Conservation (phyloP, 768 basidiomycete species). For the Boletus sp. region DNA sequence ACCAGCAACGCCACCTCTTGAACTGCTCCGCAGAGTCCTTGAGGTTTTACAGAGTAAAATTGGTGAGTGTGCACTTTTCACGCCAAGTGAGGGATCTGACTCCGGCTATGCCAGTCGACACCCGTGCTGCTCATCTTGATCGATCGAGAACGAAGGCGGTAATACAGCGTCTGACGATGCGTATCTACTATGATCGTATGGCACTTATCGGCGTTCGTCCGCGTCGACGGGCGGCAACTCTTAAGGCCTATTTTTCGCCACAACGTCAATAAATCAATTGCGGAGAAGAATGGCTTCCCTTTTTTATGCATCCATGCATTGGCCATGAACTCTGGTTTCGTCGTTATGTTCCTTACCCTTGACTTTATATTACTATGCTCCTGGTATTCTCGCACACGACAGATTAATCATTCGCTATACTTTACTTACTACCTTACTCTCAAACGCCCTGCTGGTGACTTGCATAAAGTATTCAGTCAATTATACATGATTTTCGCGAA, state of each 20-base stretch:
- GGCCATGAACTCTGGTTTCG: not conserved
- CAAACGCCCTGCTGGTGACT: not conserved
- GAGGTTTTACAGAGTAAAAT: slow-evolving; percentile 58
- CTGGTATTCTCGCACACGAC: not conserved
- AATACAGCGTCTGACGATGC: slow-evolving; percentile 60
- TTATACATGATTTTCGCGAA: slow-evolving; percentile 17
- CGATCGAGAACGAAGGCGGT: slow-evolving; percentile 70
- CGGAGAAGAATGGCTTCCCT: not conserved
- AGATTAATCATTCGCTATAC: not conserved
- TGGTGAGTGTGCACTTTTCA: slow-evolving; percentile 39
- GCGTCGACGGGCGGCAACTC: slow-evolving; percentile 23
- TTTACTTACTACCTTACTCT: not conserved
- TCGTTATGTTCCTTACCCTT: not conserved
- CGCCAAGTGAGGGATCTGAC: not conserved
- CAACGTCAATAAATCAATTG: slow-evolving; percentile 12
- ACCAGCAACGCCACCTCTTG: slow-evolving; percentile 40
- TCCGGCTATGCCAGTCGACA: slow-evolving; percentile 48
- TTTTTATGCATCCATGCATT: not conserved
- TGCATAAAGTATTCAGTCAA: slow-evolving; percentile 23
- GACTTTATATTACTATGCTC: not conserved
- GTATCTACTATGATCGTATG: slow-evolving; percentile 58
- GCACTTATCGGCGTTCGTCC: slow-evolving; percentile 26
- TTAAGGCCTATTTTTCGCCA: slow-evolving; percentile 30
- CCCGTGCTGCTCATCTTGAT: slow-evolving; percentile 70
- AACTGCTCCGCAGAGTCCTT: slow-evolving; percentile 45